Evolutionary conservation across 2,329 filamentous ascomycete species (phyloP), one percentile per base, ranked within the genome.

Genomic region (Volutella citrinella): DNA sequence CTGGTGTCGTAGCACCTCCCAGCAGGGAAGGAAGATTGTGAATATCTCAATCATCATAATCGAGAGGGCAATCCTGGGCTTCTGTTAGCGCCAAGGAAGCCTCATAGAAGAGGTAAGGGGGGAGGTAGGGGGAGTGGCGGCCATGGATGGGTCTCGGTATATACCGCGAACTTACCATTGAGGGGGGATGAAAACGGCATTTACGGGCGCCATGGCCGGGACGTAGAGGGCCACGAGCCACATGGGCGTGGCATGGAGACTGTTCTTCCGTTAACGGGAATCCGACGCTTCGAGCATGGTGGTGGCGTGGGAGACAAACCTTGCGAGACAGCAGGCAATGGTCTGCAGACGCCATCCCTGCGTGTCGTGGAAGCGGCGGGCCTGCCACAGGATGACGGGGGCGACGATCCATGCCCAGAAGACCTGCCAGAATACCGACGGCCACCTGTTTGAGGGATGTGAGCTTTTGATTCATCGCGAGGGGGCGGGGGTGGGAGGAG

Each of bases 271-370:
- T 47, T n/a, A n/a, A n/a, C 22, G 34, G 41, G 31, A 27, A 40
- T 27, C 24, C 28, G 31, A 19, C n/a, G 20, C 14, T 8, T 7
- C n/a, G 18, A 19, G 22, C 19, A n/a, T 28, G 19, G 25, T 28
- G 24, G 14, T 6, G 14, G 19, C 31, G 25, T 38, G 26, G 27
- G 25, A 34, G 16, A 56, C 62, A 38, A 51, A 72, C 68, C 63
- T 65, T 20, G 68, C 62, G 30, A 72, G 45, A 42, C 64, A 66
- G 55, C 69, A 74, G 4, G 59, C 63, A 24, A 78, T 74, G 19
- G 80, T 84, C 53, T 84, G 80, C 6, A 73, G 51, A 10, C 79
- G 68, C 81, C 81, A 85, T 36, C 79, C 75, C 48, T 83, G 77
- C 7, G 78, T 80, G 50, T 85, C 81, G 19, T 68, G 68, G 45